A percentile compares a stretch with the other conserved stretches of the same genome.
Evolutionary conservation across 1,284 basidiomycete genomes (phyloP).

Genomic region (Fomitopsis pinicola): DNA sequence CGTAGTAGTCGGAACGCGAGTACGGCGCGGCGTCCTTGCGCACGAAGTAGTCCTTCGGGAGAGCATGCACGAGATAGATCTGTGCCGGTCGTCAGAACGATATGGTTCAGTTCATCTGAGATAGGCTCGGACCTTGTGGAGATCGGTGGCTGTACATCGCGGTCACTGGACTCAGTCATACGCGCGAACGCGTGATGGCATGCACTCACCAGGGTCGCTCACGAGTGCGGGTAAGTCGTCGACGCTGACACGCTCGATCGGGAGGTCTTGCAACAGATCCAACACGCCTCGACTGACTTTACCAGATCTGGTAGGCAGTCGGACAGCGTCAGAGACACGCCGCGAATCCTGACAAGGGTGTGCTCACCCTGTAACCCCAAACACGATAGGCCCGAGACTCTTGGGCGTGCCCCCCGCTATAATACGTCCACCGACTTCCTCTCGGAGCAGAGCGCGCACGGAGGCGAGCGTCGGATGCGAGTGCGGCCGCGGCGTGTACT

Average conservation of each 20-base stretch:
- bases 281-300: slow-evolving; percentile 77
- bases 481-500: slow-evolving; percentile 82
- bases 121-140: slow-evolving; percentile 39
- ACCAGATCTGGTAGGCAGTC: slow-evolving; percentile 48
- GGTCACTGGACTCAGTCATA: background rate
- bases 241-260: slow-evolving; percentile 54
- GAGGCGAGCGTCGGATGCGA: slow-evolving; percentile 59
- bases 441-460: slow-evolving; percentile 53
- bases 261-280: slow-evolving; percentile 69
- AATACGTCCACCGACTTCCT: slow-evolving; percentile 54
- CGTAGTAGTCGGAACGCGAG: slow-evolving; percentile 68
- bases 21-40: slow-evolving; percentile 53
- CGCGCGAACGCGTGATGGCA: background rate
- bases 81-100: slow-evolving; percentile 21
- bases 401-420: slow-evolving; percentile 55
- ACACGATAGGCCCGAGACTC: slow-evolving; percentile 70
- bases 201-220: slow-evolving; percentile 40
- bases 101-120: background rate
- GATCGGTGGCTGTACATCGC: slow-evolving; percentile 41
- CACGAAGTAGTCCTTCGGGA: slow-evolving; percentile 67
- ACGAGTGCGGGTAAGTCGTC: slow-evolving; percentile 57
- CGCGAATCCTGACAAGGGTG: background rate
- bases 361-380: slow-evolving; percentile 78
- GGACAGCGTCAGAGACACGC: background rate
- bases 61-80: slow-evolving; percentile 78